Percentiles rank a stretch among this genome's conserved stretches.
Conservation (phyloP, 805 yeast species). For the Candida oleophila region DNA sequence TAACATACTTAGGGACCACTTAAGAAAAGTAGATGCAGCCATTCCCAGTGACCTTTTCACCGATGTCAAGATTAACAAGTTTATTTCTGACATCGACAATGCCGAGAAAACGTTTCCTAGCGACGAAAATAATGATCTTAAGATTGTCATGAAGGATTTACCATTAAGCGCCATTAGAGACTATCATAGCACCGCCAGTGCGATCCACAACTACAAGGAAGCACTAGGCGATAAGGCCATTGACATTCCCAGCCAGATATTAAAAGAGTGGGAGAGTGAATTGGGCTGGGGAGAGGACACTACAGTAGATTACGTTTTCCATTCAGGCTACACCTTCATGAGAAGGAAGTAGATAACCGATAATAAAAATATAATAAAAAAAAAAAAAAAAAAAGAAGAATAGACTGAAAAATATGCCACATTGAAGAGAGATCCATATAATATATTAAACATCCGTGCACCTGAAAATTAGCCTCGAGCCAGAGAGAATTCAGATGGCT, state of each 20-base stretch:
- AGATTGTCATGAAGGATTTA: conserved; percentile 35
- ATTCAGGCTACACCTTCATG: conserved; percentile 51
- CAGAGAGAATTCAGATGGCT: too few relatives aligned
- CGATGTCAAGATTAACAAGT: conserved; percentile 32
- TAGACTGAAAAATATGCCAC: too few relatives aligned
- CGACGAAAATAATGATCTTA: conserved; percentile 18
- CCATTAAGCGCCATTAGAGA: conserved; percentile 46
- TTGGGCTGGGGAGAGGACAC: conserved; percentile 47
- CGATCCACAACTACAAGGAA: conserved; percentile 56
- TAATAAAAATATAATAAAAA: too few relatives aligned
- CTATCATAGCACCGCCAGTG: conserved; percentile 71
- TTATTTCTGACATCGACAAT: conserved; percentile 16
- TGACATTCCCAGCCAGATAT: conserved; percentile 33
- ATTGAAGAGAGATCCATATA: neutral
- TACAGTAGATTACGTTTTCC: conserved; percentile 46
- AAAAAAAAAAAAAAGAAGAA: too few relatives aligned
- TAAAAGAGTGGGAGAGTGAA: conserved; percentile 33
- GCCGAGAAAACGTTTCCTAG: conserved; percentile 14
- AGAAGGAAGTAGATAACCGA: conserved; percentile 23
- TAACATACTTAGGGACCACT: conserved; percentile 43
- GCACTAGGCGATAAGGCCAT: conserved; percentile 31
- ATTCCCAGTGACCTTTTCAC: conserved; percentile 43
- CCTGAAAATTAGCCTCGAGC: too few relatives aligned
- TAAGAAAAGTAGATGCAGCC: conserved; percentile 40
- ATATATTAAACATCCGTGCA: neutral